Base-by-base conservation (phyloP, 345 rosid genomes). In the Gossypium bickii region DNA sequence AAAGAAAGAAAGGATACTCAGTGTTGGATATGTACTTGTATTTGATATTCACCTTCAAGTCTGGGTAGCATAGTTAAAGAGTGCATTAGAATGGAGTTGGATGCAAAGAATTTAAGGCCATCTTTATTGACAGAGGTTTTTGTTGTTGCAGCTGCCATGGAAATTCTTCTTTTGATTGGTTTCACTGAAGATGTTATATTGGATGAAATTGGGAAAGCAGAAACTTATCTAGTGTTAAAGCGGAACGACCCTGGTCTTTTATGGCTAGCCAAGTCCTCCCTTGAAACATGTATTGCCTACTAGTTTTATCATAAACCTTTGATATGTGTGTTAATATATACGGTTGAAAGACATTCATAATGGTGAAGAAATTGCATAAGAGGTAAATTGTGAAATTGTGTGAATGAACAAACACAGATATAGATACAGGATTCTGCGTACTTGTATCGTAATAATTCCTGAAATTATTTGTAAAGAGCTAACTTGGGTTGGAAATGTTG, bases 201-300 rank as follows among this genome's bases (percentile, higher is more conserved):
- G 2, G 89, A 87, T 70, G 87, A 79, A 16, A 79, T 74, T 2
- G 94, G 98, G 24, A 83, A 73, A 51, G 72, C 73, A n/a, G 97
- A 93, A 74, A 68, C 88, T 67, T 95, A 85, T 61, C 63, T 95
- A 71, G 92, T 89, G 61, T 49, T 95, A 86, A 91, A 88, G 87
- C 84, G 98, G 49, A 91, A 95, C 60, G 98, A 95, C 78, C 97
- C 88, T 12, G 98, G 97, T 49, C 81, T 95, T 60, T 78, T 93
- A 86, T 95, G 97, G 99, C 97, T 95, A 68, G 97, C 91, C 34
- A 93, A 91, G 77, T 87, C 97, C 67, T 84, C 86, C 76, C 84
- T 95, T 0, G 97, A 91, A 83, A 78, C 91, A 3, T 80, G 76
- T 71, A 76, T 80, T 65, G 74, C 85, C 49, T 84, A 74, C 75